phyloP scores from a whole-genome alignment of 768 basidiomycete genomes.

The Lyophyllum atratum region DNA sequence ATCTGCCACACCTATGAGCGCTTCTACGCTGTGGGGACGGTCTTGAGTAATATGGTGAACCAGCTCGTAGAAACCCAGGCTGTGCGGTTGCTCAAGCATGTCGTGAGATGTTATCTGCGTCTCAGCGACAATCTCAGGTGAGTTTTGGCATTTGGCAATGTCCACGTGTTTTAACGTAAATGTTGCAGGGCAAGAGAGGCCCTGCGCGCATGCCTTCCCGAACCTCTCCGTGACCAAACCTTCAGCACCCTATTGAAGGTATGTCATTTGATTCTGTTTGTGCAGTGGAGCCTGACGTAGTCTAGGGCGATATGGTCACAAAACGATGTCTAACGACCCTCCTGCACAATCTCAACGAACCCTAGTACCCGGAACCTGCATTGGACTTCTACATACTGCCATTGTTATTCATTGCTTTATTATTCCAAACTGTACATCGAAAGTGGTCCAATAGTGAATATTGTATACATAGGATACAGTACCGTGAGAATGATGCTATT shows the following conservation, averaged over 20 bases:
- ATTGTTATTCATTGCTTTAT: conserved; percentile 20
- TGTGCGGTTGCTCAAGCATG: conserved; percentile 93
- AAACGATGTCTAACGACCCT: conserved; percentile 91
- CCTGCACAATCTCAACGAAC: conserved; percentile 83
- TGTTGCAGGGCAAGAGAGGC: conserved; percentile 86
- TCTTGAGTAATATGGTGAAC: conserved; percentile 98
- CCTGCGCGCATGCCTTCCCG: conserved; percentile 91
- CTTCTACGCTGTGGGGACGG: conserved; percentile 98
- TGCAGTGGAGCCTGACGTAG: conserved; percentile 12
- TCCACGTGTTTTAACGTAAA: conserved; percentile 7
- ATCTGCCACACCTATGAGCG: conserved; percentile 99
- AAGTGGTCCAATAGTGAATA: conserved; percentile 12
- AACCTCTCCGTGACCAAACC: conserved; percentile 91
- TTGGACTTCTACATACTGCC: conserved; percentile 14
- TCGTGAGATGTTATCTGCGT: conserved; percentile 94
- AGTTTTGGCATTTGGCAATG: conserved; percentile 23
- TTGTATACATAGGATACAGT: conserved; percentile 2
- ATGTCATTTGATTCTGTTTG: conserved; percentile 14
- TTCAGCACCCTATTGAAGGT: conserved; percentile 92
- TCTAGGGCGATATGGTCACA: conserved; percentile 95
- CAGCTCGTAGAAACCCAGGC: conserved; percentile 98
- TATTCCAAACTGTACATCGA: conserved; percentile 10
- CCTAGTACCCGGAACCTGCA: conserved; percentile 35
- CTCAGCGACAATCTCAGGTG: conserved; percentile 95
- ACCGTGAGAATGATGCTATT: conserved; percentile 14